Percentiles rank a stretch among this genome's conserved stretches.
Conservation (phyloP, 2,329 filamentous ascomycete genomes). For the Ophiostoma tasmaniense region DNA sequence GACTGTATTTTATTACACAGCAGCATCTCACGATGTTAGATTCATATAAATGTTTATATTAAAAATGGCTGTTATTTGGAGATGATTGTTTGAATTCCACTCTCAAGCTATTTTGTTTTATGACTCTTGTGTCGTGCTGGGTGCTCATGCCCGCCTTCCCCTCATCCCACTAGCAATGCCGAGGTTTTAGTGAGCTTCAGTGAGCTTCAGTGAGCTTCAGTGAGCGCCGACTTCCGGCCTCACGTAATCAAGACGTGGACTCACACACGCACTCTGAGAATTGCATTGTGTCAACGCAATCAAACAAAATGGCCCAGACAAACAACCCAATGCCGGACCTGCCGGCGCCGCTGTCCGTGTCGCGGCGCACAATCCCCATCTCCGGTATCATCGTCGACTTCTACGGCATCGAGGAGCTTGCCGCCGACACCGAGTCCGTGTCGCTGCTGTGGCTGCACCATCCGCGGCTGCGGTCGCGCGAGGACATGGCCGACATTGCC, state of each 20-base stretch:
- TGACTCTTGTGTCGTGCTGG: neutral
- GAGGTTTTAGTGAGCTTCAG: neutral
- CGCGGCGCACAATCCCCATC: constrained; percentile 59
- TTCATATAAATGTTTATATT: neutral
- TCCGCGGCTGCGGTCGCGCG: constrained; percentile 61
- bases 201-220: neutral
- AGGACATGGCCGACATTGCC: constrained; percentile 68
- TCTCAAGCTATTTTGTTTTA: neutral
- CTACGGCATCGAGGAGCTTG: constrained; percentile 70
- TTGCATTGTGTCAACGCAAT: neutral
- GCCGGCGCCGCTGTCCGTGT: constrained; percentile 43
- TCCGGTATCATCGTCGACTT: constrained; percentile 71
- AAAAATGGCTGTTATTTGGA: neutral
- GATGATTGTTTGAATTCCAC: neutral
- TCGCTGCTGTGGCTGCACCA: constrained; percentile 90
- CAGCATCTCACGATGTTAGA: neutral
- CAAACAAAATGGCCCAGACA: constrained; percentile 14
- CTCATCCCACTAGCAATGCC: neutral
- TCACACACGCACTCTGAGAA: neutral
- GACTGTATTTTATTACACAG: neutral
- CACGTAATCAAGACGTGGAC: neutral
- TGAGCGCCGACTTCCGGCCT: neutral
- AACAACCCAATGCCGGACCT: constrained; percentile 23
- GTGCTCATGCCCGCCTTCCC: neutral
- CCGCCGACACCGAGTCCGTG: constrained; percentile 42